These are phyloP conservation scores for Chlorella sorokiniana DNA, from an alignment of 139 green algal species.

Conservation along the genomic window DNA sequence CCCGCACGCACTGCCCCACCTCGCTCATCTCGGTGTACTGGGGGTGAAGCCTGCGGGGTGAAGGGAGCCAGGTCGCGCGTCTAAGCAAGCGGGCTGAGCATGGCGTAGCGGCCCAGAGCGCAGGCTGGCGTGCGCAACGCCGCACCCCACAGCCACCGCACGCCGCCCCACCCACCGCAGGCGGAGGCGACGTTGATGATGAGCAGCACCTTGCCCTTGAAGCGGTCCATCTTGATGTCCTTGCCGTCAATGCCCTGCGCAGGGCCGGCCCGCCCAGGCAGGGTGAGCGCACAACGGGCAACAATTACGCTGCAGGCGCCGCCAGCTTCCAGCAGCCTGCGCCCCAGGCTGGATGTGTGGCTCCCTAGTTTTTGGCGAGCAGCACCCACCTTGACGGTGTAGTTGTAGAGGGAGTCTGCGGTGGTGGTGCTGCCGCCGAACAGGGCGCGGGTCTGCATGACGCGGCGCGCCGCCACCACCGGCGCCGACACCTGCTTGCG, in stretches of 20 bases:
- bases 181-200: conserved; percentile 73
- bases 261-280: too few relatives aligned
- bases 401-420: conserved; percentile 42
- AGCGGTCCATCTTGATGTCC: conserved; percentile 48
- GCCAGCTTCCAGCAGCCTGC: not conserved
- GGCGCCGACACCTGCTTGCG: not conserved
- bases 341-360: too few relatives aligned
- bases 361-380: too few relatives aligned
- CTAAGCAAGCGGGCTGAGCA: too few relatives aligned
- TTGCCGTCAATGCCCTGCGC: conserved; percentile 54
- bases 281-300: too few relatives aligned
- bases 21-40: conserved; percentile 69
- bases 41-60: conserved; percentile 49
- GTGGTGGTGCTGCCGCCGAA: conserved; percentile 25
- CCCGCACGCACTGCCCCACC: too few relatives aligned
- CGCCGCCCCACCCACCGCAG: not conserved
- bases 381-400: conserved; percentile 44
- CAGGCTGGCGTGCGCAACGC: not conserved
- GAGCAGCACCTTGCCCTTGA: conserved; percentile 74
- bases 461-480: not conserved
- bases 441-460: not conserved
- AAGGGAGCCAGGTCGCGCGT: not conserved
- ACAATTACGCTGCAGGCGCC: too few relatives aligned
- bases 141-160: not conserved
- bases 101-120: not conserved